Conservation (phyloP, 2,329 filamentous ascomycete species). For the Sarocladiaceae sp. region DNA sequence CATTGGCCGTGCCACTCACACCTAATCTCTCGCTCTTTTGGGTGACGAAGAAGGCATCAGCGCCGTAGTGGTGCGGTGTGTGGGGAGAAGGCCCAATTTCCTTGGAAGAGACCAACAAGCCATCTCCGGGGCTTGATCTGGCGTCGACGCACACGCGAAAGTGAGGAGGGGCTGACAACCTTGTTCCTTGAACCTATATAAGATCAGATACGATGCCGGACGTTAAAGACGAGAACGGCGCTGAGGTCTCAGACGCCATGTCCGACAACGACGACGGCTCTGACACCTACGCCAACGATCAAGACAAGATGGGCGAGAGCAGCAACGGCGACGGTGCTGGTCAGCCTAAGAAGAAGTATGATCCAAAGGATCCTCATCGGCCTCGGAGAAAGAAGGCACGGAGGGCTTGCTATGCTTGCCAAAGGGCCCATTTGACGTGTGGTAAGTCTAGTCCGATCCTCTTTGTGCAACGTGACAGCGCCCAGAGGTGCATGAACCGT, state of each 20-base stretch:
- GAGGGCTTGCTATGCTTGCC: conserved; percentile 93
- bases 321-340: conserved; percentile 41
- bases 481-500: neutral
- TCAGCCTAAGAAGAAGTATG: conserved; percentile 63
- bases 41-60: conserved; percentile 3
- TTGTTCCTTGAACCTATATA: conserved; percentile 21
- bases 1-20: conserved; percentile 9
- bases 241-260: conserved; percentile 54
- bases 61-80: conserved; percentile 6
- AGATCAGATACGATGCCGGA: conserved; percentile 51
- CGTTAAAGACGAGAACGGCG: conserved; percentile 47
- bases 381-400: conserved; percentile 94
- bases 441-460: conserved; percentile 62
- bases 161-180: neutral
- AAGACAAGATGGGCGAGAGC: conserved; percentile 46
- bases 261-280: conserved; percentile 57
- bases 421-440: conserved; percentile 95
- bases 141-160: neutral
- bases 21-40: neutral
- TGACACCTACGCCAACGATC: conserved; percentile 40
- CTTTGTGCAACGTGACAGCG: conserved; percentile 10
- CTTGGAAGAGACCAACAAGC: conserved; percentile 5
- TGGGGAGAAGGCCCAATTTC: conserved; percentile 5
- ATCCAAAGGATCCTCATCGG: conserved; percentile 85
- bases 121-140: conserved; percentile 7